phyloP scores from a whole-genome alignment of 2,329 filamentous ascomycete species.

The Apiospora kogelbergensis region DNA sequence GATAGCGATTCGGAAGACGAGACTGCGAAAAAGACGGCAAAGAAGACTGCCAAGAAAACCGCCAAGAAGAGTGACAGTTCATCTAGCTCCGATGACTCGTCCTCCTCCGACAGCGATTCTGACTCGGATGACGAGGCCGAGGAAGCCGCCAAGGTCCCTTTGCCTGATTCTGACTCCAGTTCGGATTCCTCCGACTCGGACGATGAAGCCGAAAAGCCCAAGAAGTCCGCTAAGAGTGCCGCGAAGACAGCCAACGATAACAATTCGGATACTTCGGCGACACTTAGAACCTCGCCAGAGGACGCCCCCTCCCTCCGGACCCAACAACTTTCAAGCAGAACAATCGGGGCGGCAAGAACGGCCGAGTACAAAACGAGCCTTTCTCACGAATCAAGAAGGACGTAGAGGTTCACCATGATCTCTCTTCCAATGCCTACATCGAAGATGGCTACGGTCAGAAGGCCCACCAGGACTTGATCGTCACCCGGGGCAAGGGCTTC shows the following conservation, averaged over 20 bases:
- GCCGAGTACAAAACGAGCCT: slow-evolving; percentile 56
- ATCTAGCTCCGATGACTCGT: slow-evolving; percentile 37
- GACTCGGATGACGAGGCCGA: slow-evolving; percentile 39
- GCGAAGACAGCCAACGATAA: background rate
- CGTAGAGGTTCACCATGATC: slow-evolving; percentile 65
- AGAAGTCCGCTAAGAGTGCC: slow-evolving; percentile 17
- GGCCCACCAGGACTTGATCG: slow-evolving; percentile 83
- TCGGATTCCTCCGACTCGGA: slow-evolving; percentile 39
- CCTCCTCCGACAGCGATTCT: slow-evolving; percentile 27
- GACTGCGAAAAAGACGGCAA: slow-evolving; percentile 16
- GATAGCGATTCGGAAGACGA: slow-evolving; percentile 31
- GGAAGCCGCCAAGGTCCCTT: slow-evolving; percentile 37
- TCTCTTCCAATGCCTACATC: slow-evolving; percentile 78
- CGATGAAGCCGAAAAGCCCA: slow-evolving; percentile 26
- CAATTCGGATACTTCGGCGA: slow-evolving; percentile 42
- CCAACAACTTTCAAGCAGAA: slow-evolving; percentile 41
- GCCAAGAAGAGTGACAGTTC: slow-evolving; percentile 14
- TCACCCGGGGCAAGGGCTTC: slow-evolving; percentile 94
- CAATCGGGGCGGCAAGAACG: slow-evolving; percentile 30
- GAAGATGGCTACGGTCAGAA: slow-evolving; percentile 85
- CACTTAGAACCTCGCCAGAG: slow-evolving; percentile 53
- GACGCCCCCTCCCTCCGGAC: slow-evolving; percentile 55
- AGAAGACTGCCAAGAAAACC: slow-evolving; percentile 11
- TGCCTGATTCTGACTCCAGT: slow-evolving; percentile 39
- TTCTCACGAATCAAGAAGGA: slow-evolving; percentile 77